phyloP scores from a whole-genome alignment of 306 rosid genomes.

The Abrus precatorius region DNA sequence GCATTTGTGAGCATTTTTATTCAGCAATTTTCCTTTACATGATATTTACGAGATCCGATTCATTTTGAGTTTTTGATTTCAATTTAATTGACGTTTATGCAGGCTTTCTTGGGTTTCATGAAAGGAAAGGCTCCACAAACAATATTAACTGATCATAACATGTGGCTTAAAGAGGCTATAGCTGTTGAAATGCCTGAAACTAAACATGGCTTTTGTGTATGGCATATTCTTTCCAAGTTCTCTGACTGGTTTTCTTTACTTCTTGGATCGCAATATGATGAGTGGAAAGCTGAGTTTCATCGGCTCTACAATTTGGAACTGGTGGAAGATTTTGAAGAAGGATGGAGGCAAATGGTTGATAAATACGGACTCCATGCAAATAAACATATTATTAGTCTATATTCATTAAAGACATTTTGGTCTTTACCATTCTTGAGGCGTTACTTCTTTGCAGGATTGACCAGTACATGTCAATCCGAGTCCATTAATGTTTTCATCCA shows the following conservation, averaged over 20 bases:
- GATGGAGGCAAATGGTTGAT: slow-evolving; percentile 82
- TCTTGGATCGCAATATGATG: slow-evolving; percentile 79
- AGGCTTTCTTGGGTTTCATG: slow-evolving; percentile 85
- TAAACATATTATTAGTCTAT: slow-evolving; percentile 79
- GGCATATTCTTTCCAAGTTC: slow-evolving; percentile 83
- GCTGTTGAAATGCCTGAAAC: slow-evolving; percentile 75
- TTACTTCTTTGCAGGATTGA: slow-evolving; percentile 81
- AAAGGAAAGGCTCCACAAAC: slow-evolving; percentile 88
- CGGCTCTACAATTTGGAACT: slow-evolving; percentile 73
- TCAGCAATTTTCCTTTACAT: slow-evolving; percentile 23
- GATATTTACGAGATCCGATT: slow-evolving; percentile 38
- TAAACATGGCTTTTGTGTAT: slow-evolving; percentile 83
- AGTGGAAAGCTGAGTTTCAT: slow-evolving; percentile 86
- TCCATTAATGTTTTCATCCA: slow-evolving; percentile 72
- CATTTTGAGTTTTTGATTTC: neutral
- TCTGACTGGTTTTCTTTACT: slow-evolving; percentile 84
- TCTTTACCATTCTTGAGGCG: slow-evolving; percentile 83
- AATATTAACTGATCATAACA: slow-evolving; percentile 81
- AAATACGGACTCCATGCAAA: slow-evolving; percentile 74
- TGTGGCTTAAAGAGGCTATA: slow-evolving; percentile 92
- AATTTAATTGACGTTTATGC: slow-evolving; percentile 36
- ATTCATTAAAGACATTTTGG: slow-evolving; percentile 78
- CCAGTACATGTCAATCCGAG: slow-evolving; percentile 68
- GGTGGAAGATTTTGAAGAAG: slow-evolving; percentile 77
- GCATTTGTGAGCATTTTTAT: slow-evolving; percentile 12